Evolutionary conservation across 1,139 yeast species (phyloP).

Genomic region (Eremothecium coryli): DNA sequence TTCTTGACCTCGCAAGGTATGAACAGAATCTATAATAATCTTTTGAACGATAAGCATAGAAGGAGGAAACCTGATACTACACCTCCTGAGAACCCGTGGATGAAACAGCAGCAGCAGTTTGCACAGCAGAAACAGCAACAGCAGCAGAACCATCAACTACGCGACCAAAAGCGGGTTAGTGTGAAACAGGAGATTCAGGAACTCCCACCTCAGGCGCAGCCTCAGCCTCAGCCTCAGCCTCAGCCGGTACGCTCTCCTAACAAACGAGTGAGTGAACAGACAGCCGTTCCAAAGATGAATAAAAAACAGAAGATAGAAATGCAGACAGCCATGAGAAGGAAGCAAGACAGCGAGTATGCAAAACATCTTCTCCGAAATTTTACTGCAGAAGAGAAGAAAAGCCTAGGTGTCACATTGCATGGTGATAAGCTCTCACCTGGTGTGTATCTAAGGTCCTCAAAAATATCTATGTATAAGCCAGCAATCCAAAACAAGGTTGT

Average conservation of each 20-base stretch:
- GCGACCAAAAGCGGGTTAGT: slow-evolving; percentile 29
- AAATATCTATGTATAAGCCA: slow-evolving; percentile 51
- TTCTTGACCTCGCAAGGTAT: slow-evolving; percentile 84
- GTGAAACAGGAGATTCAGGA: slow-evolving; percentile 26
- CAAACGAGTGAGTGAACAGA: slow-evolving; percentile 1
- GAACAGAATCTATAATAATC: slow-evolving; percentile 71
- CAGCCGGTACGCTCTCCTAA: slow-evolving; percentile 1
- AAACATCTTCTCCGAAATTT: slow-evolving; percentile 42
- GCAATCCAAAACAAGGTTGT: slow-evolving; percentile 70
- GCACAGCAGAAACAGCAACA: slow-evolving; percentile 30
- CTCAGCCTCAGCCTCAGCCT: neutral
- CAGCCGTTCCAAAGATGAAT: slow-evolving; percentile 21
- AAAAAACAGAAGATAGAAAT: slow-evolving; percentile 30
- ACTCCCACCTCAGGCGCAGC: too few relatives aligned
- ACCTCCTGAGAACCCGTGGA: slow-evolving; percentile 42
- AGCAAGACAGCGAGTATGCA: slow-evolving; percentile 28
- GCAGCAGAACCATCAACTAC: slow-evolving; percentile 37
- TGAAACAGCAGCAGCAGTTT: slow-evolving; percentile 35
- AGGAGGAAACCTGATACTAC: slow-evolving; percentile 39
- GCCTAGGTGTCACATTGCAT: slow-evolving; percentile 78
- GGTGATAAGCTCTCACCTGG: slow-evolving; percentile 56
- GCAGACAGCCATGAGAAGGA: slow-evolving; percentile 27
- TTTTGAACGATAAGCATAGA: slow-evolving; percentile 70
- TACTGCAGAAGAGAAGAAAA: slow-evolving; percentile 70
- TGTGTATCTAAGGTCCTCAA: slow-evolving; percentile 68